Percentiles rank a stretch among this genome's conserved stretches.
These are phyloP conservation scores for Ceratocystis diversiconidia DNA, from an alignment of 2,329 filamentous ascomycete species.

Conservation along the genomic window DNA sequence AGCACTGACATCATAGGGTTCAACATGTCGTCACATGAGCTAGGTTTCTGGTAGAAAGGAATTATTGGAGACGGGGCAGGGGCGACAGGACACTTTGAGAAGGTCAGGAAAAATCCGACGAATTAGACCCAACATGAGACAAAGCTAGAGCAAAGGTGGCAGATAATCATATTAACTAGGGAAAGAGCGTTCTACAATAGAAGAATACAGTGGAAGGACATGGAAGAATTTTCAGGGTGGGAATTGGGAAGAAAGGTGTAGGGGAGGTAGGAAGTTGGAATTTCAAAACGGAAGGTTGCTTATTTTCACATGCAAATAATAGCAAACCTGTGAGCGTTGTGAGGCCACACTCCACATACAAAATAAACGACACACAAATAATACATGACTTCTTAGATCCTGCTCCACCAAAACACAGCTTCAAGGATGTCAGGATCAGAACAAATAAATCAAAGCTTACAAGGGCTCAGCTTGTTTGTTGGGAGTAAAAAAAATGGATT, in stretches of 20 bases:
- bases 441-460: background rate
- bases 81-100: background rate
- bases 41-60: background rate
- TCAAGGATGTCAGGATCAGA: background rate
- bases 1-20: background rate
- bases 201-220: background rate
- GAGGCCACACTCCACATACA: background rate
- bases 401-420: background rate
- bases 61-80: background rate
- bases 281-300: background rate
- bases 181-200: background rate
- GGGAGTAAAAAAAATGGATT: background rate
- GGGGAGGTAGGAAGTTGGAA: background rate
- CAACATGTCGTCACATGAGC: background rate
- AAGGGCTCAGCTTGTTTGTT: background rate
- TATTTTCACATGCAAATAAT: constrained; percentile 9
- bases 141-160: background rate
- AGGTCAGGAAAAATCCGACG: background rate
- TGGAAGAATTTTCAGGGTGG: background rate
- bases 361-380: background rate
- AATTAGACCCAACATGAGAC: background rate
- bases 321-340: background rate
- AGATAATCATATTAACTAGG: background rate
- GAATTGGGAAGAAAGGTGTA: background rate
- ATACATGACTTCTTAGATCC: background rate